Percentiles rank a stretch among this genome's conserved stretches.
Evolutionary conservation across 805 yeast genomes (phyloP).

Genomic region (Kluyveromyces lactis): DNA sequence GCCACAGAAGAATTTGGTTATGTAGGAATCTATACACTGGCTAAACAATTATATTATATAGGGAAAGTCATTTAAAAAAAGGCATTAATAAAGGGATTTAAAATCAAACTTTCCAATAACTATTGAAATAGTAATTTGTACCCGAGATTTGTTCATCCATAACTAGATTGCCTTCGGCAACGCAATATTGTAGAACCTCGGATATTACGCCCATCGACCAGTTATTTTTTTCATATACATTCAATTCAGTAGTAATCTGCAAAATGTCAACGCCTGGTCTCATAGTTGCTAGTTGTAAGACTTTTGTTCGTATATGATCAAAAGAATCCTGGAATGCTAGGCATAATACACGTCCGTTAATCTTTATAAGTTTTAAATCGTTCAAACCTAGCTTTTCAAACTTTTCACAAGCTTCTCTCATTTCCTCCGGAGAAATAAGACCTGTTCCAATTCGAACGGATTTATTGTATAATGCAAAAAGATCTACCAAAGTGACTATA

Average conservation of each 20-base stretch:
- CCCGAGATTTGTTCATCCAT: conserved; percentile 67
- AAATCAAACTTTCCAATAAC: conserved; percentile 16
- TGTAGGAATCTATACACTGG: not conserved
- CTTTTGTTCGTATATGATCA: conserved; percentile 21
- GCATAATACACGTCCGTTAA: conserved; percentile 31
- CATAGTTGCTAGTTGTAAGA: conserved; percentile 18
- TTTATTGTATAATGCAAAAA: conserved; percentile 56
- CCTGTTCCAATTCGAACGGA: conserved; percentile 57
- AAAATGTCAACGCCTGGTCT: conserved; percentile 26
- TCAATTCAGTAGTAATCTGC: conserved; percentile 19
- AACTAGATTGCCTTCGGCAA: conserved; percentile 48
- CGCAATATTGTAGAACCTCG: conserved; percentile 55
- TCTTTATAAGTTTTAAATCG: conserved; percentile 31
- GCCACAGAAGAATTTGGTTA: conserved; percentile 11
- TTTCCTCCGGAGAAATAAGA: conserved; percentile 61
- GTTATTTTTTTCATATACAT: conserved; percentile 32
- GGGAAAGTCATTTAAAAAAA: conserved; percentile 2
- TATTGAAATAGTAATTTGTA: conserved; percentile 50
- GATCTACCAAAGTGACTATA: conserved; percentile 48
- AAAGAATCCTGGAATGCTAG: conserved; percentile 26
- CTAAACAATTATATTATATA: not conserved
- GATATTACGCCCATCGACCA: conserved; percentile 62
- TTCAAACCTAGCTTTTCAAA: conserved; percentile 49
- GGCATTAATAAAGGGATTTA: not conserved
- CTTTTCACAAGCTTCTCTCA: conserved; percentile 49